A percentile compares a stretch with the other conserved stretches of the same genome.
These are phyloP conservation scores for Botrytis hyacinthi DNA, from an alignment of 2,329 filamentous ascomycete genomes.

Conservation along the genomic window DNA sequence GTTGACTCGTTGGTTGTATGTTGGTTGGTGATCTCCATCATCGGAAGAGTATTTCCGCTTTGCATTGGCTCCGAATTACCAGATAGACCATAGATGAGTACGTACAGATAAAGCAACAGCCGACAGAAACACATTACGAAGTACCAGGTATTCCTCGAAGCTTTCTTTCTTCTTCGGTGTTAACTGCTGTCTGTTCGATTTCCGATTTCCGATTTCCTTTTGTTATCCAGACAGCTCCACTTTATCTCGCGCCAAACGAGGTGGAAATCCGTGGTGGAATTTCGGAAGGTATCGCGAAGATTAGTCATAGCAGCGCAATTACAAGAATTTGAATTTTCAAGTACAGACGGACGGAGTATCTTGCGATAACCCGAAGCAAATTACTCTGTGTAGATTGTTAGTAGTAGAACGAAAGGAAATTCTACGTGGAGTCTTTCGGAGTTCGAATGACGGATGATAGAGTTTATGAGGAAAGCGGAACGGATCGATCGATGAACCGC, in stretches of 20 bases:
- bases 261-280: background rate
- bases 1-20: too few relatives aligned
- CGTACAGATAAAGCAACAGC: background rate
- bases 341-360: background rate
- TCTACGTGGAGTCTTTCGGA: background rate
- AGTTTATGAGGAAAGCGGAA: background rate
- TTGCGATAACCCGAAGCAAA: background rate
- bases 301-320: background rate
- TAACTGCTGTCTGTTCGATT: background rate
- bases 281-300: background rate
- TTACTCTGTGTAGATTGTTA: background rate
- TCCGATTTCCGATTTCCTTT: background rate
- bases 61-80: background rate
- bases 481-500: background rate
- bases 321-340: background rate
- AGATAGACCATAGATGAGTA: background rate
- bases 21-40: background rate
- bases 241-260: background rate
- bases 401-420: background rate
- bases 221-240: background rate
- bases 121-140: background rate
- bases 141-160: background rate
- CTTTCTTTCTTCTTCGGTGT: background rate
- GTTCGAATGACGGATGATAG: background rate
- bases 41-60: background rate